Base-by-base conservation (phyloP, 2,329 filamentous ascomycete species). In the Neofusicoccum sp. region DNA sequence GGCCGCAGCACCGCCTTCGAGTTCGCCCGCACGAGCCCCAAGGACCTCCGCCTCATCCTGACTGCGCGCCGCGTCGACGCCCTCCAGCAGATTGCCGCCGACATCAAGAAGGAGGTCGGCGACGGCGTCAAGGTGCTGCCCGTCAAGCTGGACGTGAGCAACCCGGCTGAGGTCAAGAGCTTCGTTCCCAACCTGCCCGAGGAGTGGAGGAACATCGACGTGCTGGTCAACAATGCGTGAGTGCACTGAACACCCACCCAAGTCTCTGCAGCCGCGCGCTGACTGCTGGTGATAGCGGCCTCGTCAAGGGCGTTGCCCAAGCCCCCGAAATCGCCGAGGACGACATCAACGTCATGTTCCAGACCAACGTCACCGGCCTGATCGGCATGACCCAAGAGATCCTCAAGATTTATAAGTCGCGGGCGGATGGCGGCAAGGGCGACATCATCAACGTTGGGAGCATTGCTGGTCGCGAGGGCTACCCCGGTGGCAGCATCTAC, bases 371-470 rank as follows among this genome's bases (percentile, higher is more conserved):
- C 57, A 95, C 89, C 1, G 95, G 95, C 30, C 82, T 99, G 34
- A 95, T 99, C 80, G 90, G 93, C 80, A 91, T 98, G 89, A 98
- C 95, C 0, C 95, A 99, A 80, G 90, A 90, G 47, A 82, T 97
- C 63, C 78, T 98, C 16, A 86, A 90, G 57, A 87, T 92, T 72
- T 96, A 93, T 82, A 89, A 91, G 76, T 81, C 84, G 68, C 71
- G 80, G 65, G 63, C 77, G 24, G 83, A 93, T 61, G 88, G 89
- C 62, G 93, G 92, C 61, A 80, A 84, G 44, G 93, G 93, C 68
- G 95, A 98, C 73, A 93, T 99, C 73, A 96, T 99, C 79, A 98
- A 97, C 72, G 87, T 97, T 70, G 93, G 93, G 63, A 92, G 88
- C 66, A 93, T 96, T 71, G 93, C 93, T n/a, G 93, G 91, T 31